Base-by-base conservation (phyloP, 352 stramenopile genomes). In the Elongisporangium prolatum region DNA sequence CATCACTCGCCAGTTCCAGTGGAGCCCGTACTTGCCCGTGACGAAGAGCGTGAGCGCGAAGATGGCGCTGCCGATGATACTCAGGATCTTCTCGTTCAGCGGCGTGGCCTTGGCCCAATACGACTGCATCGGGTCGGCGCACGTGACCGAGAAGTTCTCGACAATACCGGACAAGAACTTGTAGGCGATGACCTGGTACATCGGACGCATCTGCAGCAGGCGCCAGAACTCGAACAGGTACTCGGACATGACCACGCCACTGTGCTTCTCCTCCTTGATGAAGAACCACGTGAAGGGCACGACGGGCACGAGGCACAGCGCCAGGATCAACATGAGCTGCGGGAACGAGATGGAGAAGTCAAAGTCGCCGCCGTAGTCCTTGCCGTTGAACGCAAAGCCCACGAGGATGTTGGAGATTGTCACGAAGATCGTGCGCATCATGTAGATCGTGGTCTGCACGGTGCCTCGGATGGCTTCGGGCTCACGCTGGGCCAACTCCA, bases 131-230 rank as follows among this genome's bases (percentile, higher is more conserved):
- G 68, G 65, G 20, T 71, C 71, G 10, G 54, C 63, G 6, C 62
- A 57, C 7, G 67, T 69, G 57, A 67, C 70, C 3, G 59, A 69
- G 40, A 80, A 75, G 59, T 56, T 70, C 37, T 66, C 59, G n/a
- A 75, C 74, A 10, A 81, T 64, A 14, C 69, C 70, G 0, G 66
- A 72, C 40, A 76, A 74, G 50, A 78, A 77, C 37, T 70, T 77
- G 62, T 77, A 80, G 14, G 69, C 68, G 34, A 80, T 72, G 48
- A 80, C 66, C 50, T 80, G 71, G 65, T 80, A 83, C 64, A 88
- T 57, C 4, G 72, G 63, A 16, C 64, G 63, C 5, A 48, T 64
- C 64, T 86, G 65, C 6, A 86, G 21, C 2, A 77, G 56, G 14
- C 21, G 37, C 68, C 71, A 88, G 2, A 86, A 50, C 8, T 74